Evolutionary conservation across 129 eudicot genomes (phyloP), one percentile per base, ranked within the genome.

Genomic region (Flaveria brownii): DNA sequence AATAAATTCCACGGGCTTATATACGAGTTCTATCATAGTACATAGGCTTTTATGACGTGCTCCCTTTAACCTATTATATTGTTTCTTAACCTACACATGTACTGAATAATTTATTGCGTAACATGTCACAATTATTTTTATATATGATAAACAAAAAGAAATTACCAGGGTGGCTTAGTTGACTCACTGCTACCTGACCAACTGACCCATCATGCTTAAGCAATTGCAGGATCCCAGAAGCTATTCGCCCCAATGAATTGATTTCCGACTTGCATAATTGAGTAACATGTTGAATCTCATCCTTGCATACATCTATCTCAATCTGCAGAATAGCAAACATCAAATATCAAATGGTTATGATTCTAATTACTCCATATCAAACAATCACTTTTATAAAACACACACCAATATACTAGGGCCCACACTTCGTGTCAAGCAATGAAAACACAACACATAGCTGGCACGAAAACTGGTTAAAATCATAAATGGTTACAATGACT

Each of bases 221-320:
- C 74, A 93, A 75, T 36, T 96, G 89, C 67, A 93, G 80, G 76
- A 90, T 77, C 54, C 95, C 97, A 65, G 83, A 90, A 69, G 89
- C 77, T 67, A 93, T 84, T 77, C 96, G 79, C 65, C 97, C 97
- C 84, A 90, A 71, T 56, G 98, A 93, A 49, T 84, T 94, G 42
- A 87, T 86, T 80, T 93, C 98, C 68, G 89, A 75, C 84, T 85
- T 86, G 87, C 90, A 93, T 71, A 88, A 78, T 18, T 72, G 36
- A 73, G 86, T 68, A 77, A 92, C 90, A 63, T 90, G 83, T 51
- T 92, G 90, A 67, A 92, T 82, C 79, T 93, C 98, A 61, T 88
- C 93, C 79, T 90, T 93, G 42, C 86, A 83, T 75, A 90, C 88
- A 60, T 82, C 85, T 17, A 90, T 92, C 87, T 93, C 97, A 82